These are phyloP conservation scores for Sinapis alba DNA, from an alignment of 441 rosid genomes.

Conservation along the genomic window DNA sequence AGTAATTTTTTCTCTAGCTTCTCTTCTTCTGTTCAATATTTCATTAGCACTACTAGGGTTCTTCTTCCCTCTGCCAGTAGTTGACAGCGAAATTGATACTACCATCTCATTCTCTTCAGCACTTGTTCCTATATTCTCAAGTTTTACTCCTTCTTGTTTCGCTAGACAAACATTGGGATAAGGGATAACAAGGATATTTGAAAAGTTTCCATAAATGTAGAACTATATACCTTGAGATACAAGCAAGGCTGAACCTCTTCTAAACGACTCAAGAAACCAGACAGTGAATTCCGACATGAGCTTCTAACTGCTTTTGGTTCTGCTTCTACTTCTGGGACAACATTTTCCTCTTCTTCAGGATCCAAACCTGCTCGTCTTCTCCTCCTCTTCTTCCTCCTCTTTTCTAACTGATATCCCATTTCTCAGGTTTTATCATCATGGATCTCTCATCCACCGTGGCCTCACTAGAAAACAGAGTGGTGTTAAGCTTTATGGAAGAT, in stretches of 20 bases:
- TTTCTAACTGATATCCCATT: conserved; percentile 37
- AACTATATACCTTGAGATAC: conserved; percentile 46
- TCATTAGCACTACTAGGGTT: conserved; percentile 38
- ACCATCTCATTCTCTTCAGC: conserved; percentile 41
- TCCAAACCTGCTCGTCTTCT: conserved; percentile 42
- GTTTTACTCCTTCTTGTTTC: conserved; percentile 51
- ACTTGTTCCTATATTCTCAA: conserved; percentile 49
- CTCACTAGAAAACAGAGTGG: conserved; percentile 27
- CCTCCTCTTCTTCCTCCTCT: conserved; percentile 50
- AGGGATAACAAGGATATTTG: background rate
- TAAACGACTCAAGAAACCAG: conserved; percentile 42
- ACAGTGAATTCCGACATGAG: conserved; percentile 31
- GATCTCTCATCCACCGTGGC: conserved; percentile 36
- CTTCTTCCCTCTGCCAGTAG: conserved; percentile 29
- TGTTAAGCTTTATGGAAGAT: conserved; percentile 31
- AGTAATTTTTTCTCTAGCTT: conserved; percentile 49
- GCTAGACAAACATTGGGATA: background rate
- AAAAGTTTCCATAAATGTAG: background rate
- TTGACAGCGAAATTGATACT: conserved; percentile 39
- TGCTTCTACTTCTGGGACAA: background rate
- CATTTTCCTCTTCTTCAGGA: conserved; percentile 31
- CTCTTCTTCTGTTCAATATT: conserved; percentile 46
- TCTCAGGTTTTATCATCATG: conserved; percentile 41
- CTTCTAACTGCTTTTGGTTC: conserved; percentile 13
- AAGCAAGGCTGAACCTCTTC: conserved; percentile 58